These are phyloP conservation scores for Globisporangium paroecandrum DNA, from an alignment of 352 stramenopile genomes.

Conservation along the genomic window DNA sequence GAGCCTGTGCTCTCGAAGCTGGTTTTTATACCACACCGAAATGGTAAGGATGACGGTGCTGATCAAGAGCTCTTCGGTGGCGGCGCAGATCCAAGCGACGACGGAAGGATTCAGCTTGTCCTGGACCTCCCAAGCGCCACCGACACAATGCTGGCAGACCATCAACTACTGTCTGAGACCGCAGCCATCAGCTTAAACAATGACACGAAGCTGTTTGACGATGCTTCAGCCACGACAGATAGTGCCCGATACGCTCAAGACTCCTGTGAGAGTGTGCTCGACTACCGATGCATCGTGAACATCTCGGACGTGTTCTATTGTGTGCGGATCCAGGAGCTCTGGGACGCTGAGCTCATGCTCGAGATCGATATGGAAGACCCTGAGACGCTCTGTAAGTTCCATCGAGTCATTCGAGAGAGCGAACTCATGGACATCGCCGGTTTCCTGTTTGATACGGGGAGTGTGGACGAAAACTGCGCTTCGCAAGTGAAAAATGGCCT, in stretches of 20 bases:
- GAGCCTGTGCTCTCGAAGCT: conserved; percentile 37
- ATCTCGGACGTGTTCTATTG: conserved; percentile 51
- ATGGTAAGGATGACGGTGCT: not conserved
- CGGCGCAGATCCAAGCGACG: not conserved
- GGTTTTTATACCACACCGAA: conserved; percentile 15
- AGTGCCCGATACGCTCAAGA: not conserved
- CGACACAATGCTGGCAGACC: not conserved
- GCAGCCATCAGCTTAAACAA: not conserved
- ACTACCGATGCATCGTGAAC: conserved; percentile 51
- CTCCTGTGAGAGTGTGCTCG: conserved; percentile 31
- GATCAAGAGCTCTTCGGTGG: not conserved
- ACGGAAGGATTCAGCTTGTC: conserved; percentile 29
- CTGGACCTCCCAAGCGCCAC: conserved; percentile 19
- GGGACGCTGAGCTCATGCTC: conserved; percentile 60
- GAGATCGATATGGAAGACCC: conserved; percentile 56
- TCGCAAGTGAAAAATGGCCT: conserved; percentile 31
- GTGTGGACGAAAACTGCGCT: conserved; percentile 16
- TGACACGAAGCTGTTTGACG: not conserved
- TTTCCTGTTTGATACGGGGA: conserved; percentile 24
- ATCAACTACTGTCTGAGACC: not conserved
- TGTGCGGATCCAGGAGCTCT: conserved; percentile 54
- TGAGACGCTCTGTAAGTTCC: conserved; percentile 33
- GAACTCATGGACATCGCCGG: conserved; percentile 32
- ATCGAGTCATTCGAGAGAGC: conserved; percentile 27
- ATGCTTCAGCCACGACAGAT: not conserved